Percentiles rank a stretch among this genome's conserved stretches.
phyloP scores from a whole-genome alignment of 192 early-diverging fungal genomes.

The Backusella tarrabulga region DNA sequence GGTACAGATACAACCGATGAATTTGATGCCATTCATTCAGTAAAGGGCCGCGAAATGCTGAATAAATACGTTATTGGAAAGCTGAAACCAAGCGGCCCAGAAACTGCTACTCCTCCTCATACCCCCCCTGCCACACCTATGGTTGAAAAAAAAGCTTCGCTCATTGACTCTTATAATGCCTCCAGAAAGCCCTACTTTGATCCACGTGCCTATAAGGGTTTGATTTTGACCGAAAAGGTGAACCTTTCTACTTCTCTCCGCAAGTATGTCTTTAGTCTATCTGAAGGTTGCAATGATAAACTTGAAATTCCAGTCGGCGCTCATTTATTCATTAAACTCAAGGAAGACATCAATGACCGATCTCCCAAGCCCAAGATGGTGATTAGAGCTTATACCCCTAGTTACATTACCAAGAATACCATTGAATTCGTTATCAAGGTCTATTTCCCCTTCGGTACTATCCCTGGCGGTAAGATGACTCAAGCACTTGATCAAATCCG shows the following conservation, averaged over 20 bases:
- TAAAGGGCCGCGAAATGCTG: slow-evolving; percentile 76
- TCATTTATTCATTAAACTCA: not conserved
- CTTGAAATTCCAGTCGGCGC: not conserved
- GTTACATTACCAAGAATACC: slow-evolving; percentile 52
- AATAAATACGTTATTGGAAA: slow-evolving; percentile 67
- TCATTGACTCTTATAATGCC: not conserved
- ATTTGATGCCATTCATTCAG: slow-evolving; percentile 91
- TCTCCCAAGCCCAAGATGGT: slow-evolving; percentile 51
- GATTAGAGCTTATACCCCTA: slow-evolving; percentile 86
- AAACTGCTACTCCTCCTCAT: not conserved
- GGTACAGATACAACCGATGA: slow-evolving; percentile 85
- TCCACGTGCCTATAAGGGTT: not conserved
- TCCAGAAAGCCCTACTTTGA: not conserved
- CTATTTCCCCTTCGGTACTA: slow-evolving; percentile 45
- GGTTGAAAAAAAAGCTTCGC: not conserved
- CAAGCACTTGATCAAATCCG: slow-evolving; percentile 60
- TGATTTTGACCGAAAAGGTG: not conserved
- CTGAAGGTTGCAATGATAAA: not conserved
- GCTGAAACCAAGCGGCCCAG: slow-evolving; percentile 36
- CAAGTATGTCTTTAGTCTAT: not conserved
- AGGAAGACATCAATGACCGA: slow-evolving; percentile 43
- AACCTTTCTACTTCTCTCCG: not conserved
- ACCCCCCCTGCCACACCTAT: not conserved
- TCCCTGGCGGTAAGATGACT: slow-evolving; percentile 61
- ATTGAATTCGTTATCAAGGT: slow-evolving; percentile 85